Conservation (phyloP, 257 asterid genomes). For the Misopates orontium region DNA sequence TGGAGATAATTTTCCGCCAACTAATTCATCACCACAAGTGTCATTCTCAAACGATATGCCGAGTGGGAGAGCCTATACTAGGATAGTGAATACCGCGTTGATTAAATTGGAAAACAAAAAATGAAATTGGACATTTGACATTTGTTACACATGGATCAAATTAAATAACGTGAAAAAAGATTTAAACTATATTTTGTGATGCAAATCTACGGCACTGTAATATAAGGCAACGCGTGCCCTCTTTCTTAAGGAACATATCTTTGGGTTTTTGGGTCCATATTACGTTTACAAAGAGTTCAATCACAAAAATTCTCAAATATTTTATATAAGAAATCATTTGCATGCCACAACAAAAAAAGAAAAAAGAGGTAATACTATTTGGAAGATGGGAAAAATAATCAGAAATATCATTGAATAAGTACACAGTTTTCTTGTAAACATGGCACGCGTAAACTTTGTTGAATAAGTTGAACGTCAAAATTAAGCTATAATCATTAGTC, state of each 20-base stretch:
- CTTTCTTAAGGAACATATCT: not conserved
- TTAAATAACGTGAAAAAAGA: too few species aligned
- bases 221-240: not conserved
- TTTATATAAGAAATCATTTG: not conserved
- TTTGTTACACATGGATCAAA: not conserved
- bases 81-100: slow-evolving; percentile 9
- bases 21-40: slow-evolving; percentile 32
- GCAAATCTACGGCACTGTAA: too few species aligned
- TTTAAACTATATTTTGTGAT: too few species aligned
- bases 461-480: too few species aligned
- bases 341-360: not conserved
- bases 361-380: not conserved
- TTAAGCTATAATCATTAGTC: too few species aligned
- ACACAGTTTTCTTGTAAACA: too few species aligned
- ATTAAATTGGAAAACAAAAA: not conserved
- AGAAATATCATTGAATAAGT: not conserved
- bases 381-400: not conserved
- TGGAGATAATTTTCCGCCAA: slow-evolving; percentile 24
- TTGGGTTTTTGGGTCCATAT: not conserved
- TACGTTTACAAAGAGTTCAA: not conserved
- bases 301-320: too few species aligned
- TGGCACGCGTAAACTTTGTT: too few species aligned
- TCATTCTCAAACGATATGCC: slow-evolving; percentile 26
- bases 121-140: not conserved
- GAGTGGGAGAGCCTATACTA: slow-evolving; percentile 17